Evolutionary conservation across 2,329 filamentous ascomycete genomes (phyloP).

Genomic region (Epichloe scottii): DNA sequence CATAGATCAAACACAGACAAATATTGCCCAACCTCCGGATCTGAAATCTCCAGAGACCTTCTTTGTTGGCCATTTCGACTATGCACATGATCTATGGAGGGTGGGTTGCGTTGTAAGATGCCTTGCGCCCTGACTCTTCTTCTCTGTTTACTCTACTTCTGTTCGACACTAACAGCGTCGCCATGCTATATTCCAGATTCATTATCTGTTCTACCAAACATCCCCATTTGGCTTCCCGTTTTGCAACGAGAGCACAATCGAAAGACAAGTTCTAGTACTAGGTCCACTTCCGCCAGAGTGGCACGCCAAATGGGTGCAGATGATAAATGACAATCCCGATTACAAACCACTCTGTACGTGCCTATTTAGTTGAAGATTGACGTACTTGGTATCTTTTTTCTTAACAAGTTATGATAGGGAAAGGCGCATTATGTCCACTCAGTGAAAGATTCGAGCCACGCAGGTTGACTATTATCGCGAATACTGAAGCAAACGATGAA

Average conservation of each 20-base stretch:
- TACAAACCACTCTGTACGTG: not conserved
- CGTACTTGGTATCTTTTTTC: no score
- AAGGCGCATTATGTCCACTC: no score
- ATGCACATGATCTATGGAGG: slow-evolving; percentile 6
- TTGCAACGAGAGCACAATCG: not conserved
- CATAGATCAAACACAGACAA: not conserved
- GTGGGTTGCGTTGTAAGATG: slow-evolving; percentile 5
- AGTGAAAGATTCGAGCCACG: no score
- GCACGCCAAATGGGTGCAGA: not conserved
- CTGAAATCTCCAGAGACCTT: slow-evolving; percentile 5
- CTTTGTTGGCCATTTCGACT: slow-evolving; percentile 2
- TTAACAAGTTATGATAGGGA: no score
- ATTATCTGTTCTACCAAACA: not conserved
- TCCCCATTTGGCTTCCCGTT: not conserved
- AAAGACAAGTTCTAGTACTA: not conserved
- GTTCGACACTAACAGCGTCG: not conserved
- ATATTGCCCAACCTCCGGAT: not conserved
- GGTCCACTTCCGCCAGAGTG: not conserved
- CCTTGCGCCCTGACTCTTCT: not conserved
- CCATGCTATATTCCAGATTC: not conserved
- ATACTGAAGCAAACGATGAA: not conserved
- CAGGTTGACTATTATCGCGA: not conserved
- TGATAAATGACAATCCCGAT: not conserved
- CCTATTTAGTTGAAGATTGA: no score
- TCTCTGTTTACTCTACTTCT: not conserved